Percentiles rank a stretch among this genome's conserved stretches.
Conservation (phyloP, 1,139 yeast genomes). For the Debaryomycetaceae sp. region DNA sequence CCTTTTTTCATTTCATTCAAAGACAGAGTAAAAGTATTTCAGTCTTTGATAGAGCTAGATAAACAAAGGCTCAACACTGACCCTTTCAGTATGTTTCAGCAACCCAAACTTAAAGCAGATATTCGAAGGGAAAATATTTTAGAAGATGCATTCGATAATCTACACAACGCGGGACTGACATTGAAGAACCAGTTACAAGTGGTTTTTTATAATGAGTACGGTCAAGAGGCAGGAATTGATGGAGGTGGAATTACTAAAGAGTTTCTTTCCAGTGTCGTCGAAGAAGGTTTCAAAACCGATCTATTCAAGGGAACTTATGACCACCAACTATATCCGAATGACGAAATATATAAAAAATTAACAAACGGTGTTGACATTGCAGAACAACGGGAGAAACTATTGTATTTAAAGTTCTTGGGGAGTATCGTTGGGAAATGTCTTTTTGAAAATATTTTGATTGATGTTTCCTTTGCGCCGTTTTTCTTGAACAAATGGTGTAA, state of each 20-base stretch:
- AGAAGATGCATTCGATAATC: conserved; percentile 69
- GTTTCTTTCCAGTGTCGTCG: conserved; percentile 69
- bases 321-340: conserved; percentile 72
- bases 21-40: conserved; percentile 71
- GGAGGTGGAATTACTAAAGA: conserved; percentile 98
- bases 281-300: conserved; percentile 58
- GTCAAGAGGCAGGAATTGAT: conserved; percentile 86
- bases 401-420: conserved; percentile 65
- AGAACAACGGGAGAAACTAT: conserved; percentile 30
- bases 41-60: conserved; percentile 57
- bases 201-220: conserved; percentile 67
- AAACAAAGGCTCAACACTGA: conserved; percentile 19
- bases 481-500: conserved; percentile 72
- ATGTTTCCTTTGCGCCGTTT: conserved; percentile 82
- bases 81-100: conserved; percentile 14
- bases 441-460: conserved; percentile 79
- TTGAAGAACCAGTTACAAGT: conserved; percentile 65
- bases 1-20: conserved; percentile 82
- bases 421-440: conserved; percentile 84
- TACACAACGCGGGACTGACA: conserved; percentile 37
- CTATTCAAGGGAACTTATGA: conserved; percentile 48
- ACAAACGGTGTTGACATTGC: conserved; percentile 22
- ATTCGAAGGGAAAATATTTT: conserved; percentile 67
- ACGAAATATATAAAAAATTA: conserved; percentile 44
- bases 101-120: conserved; percentile 38